Evolutionary conservation across 164 flowering plant genomes (phyloP), one percentile per base, ranked within the genome.

Genomic region (Vitis amurensis): DNA sequence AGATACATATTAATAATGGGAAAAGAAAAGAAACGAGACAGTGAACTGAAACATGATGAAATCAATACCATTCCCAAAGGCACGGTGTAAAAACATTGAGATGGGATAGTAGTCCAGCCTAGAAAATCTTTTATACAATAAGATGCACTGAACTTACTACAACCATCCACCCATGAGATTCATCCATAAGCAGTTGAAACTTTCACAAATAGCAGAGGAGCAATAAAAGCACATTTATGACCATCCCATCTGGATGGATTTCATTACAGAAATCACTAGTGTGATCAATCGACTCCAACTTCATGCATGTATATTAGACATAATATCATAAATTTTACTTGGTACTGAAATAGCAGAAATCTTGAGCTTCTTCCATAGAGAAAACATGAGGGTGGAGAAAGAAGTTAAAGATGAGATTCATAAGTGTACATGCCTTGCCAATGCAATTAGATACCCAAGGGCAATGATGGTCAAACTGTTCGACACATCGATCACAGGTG

Each of bases 401-500:
- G 11, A 59, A 14, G 64, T 14, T 27, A 23, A 57, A 53, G 64
- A 55, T 44, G 61, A 59, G 68, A 61, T 9, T 50, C 6, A 50
- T 49, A 14, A 59, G 31, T 55, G 10, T 31, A 73, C 55, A 11
- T 44, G 92, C 99, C 97, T 94, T 94, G 76, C 99, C 99, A 81
- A 94, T 84, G 77, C 99, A 94, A 82, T 94, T 94, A 59, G 99
- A 94, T 17, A 94, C 93, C 99, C 98, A 92, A 56, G 99, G 99
- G 68, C 99, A 94, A 74, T 94, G 99, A 85, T 94, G 99, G 76
- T 94, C 99, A 85, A 92, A 94, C 77, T 94, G 99, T 74, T 92
- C 96, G 68, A 94, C 99, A 83, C 99, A 94, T 14, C 96, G 99
- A 73, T 88, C 86, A 75, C 99, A 94, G 14, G 92, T 94, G 64